Percentiles rank a stretch among this genome's conserved stretches.
Conservation (phyloP, 2,329 filamentous ascomycete species). For the Myotisia sp. region DNA sequence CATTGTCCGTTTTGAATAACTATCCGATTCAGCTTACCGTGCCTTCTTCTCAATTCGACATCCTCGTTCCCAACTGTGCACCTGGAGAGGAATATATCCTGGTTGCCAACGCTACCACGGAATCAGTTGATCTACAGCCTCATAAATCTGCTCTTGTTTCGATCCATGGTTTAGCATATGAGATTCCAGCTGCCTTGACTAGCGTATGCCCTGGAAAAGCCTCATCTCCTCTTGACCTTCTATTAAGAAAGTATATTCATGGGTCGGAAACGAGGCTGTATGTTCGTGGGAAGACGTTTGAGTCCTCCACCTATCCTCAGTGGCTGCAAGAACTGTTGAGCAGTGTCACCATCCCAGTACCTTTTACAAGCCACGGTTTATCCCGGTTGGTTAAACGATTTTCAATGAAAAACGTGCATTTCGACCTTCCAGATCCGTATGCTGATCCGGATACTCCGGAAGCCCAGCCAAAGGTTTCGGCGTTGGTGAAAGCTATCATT, state of each 20-base stretch:
- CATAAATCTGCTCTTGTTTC: constrained; percentile 52
- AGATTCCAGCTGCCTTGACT: constrained; percentile 60
- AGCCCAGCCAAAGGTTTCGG: constrained; percentile 64
- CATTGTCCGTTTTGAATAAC: constrained; percentile 56
- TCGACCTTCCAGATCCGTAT: constrained; percentile 66
- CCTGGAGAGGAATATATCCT: constrained; percentile 58
- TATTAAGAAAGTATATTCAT: constrained; percentile 68
- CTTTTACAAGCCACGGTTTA: constrained; percentile 68
- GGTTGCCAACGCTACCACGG: constrained; percentile 61
- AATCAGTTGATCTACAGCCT: constrained; percentile 52
- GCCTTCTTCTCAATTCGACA: constrained; percentile 68
- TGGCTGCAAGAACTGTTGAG: constrained; percentile 74
- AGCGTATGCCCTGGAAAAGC: constrained; percentile 59
- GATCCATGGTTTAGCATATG: constrained; percentile 55
- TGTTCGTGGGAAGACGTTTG: constrained; percentile 60
- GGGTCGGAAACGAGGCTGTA: constrained; percentile 67
- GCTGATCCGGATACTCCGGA: constrained; percentile 61
- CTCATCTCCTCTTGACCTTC: constrained; percentile 68
- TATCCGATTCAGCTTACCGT: constrained; percentile 65
- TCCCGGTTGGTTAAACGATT: constrained; percentile 80
- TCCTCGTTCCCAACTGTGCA: constrained; percentile 71
- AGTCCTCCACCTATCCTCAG: constrained; percentile 52
- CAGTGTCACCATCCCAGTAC: constrained; percentile 68
- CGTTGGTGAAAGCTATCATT: constrained; percentile 65
- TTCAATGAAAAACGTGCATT: constrained; percentile 69